These are phyloP conservation scores for Syzygium aqueum DNA, from an alignment of 345 rosid species.

Conservation along the genomic window DNA sequence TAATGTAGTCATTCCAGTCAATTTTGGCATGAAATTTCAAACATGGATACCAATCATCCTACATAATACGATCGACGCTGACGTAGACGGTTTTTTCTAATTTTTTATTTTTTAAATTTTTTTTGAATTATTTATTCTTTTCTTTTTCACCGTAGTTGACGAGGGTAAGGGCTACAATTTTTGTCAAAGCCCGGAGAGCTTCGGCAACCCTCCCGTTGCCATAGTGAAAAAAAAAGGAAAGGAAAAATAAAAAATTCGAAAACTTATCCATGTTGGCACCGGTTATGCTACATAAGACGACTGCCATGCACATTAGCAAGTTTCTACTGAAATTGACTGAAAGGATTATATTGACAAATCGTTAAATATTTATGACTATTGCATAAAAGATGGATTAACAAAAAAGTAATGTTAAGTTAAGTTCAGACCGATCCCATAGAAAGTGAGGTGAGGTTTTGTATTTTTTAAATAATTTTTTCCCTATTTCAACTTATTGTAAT, in stretches of 20 bases:
- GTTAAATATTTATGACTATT: background rate
- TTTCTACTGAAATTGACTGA: accelerated
- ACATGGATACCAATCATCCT: too few species aligned
- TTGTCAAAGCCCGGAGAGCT: background rate
- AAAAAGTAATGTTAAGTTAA: background rate
- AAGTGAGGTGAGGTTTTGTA: background rate
- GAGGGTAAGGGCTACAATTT: background rate
- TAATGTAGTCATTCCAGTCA: background rate
- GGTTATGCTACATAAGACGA: accelerated
- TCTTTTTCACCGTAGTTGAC: background rate
- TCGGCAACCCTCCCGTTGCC: background rate
- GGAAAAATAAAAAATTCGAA: background rate
- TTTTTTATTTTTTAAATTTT: background rate
- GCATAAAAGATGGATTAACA: background rate
- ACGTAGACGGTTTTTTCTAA: accelerated
- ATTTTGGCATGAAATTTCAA: too few species aligned
- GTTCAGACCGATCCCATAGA: background rate
- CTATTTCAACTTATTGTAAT: background rate
- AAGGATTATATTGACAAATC: background rate
- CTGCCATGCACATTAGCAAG: background rate
- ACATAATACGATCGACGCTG: accelerated
- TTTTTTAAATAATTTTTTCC: background rate
- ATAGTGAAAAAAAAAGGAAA: background rate
- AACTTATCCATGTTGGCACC: accelerated
- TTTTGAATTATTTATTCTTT: background rate